Percentiles rank a stretch among this genome's conserved stretches.
These are phyloP conservation scores for Saccharomyces hybrid DNA, from an alignment of 1,139 yeast genomes.

Conservation along the genomic window DNA sequence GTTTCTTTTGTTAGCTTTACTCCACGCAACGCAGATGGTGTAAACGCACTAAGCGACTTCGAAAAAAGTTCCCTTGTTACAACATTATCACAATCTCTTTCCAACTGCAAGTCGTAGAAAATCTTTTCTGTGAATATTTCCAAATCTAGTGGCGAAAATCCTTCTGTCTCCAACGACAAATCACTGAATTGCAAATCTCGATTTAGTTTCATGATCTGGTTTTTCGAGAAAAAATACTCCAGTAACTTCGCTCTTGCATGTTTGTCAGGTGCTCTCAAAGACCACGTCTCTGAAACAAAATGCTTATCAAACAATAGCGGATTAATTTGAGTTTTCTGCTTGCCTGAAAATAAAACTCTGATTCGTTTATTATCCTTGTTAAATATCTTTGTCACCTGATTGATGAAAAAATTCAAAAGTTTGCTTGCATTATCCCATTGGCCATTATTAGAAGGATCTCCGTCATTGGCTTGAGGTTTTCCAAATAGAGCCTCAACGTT, in stretches of 20 bases:
- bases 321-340: conserved; percentile 61
- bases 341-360: conserved; percentile 39
- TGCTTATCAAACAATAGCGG: conserved; percentile 58
- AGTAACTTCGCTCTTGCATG: conserved; percentile 49
- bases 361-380: conserved; percentile 33
- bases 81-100: conserved; percentile 3
- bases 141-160: conserved; percentile 79
- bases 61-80: conserved; percentile 35
- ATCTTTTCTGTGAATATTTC: conserved; percentile 67
- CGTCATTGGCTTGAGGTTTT: conserved; percentile 16
- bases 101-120: conserved; percentile 44
- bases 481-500: conserved; percentile 73
- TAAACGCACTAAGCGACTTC: conserved; percentile 57
- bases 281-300: conserved; percentile 56
- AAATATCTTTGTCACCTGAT: conserved; percentile 36
- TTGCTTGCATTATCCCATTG: conserved; percentile 13
- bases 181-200: conserved; percentile 54
- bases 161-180: conserved; percentile 74
- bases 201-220: conserved; percentile 29
- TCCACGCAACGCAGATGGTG: conserved; percentile 80
- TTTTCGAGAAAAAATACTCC: conserved; percentile 38
- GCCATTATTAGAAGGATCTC: conserved; percentile 25
- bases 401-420: conserved; percentile 19
- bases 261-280: conserved; percentile 65
- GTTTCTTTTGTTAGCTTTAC: conserved; percentile 76